These are phyloP conservation scores for Zymoseptoria passerinii DNA, from an alignment of 2,329 filamentous ascomycete genomes.

Conservation along the genomic window DNA sequence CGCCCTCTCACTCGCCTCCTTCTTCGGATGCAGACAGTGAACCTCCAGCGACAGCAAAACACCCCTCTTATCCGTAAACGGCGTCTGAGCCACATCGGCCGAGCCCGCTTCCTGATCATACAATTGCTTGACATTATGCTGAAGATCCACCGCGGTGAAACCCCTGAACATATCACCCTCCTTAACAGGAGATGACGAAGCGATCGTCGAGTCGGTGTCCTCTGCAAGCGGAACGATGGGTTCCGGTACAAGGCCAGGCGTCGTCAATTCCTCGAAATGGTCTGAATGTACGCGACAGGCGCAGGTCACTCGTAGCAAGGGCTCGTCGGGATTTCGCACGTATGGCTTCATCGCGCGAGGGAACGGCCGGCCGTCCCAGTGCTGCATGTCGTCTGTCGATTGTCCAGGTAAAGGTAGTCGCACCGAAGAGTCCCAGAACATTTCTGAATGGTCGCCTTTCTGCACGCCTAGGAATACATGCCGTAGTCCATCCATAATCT, in stretches of 20 bases:
- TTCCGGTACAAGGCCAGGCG: conserved; percentile 1
- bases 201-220: not conserved
- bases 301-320: conserved; percentile 23
- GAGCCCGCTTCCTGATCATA: conserved; percentile 20
- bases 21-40: conserved; percentile 15
- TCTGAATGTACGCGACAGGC: conserved; percentile 23
- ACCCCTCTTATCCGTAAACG: conserved; percentile 20
- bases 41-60: conserved; percentile 16
- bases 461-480: conserved; percentile 14
- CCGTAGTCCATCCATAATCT: conserved; percentile 25
- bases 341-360: not conserved
- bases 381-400: not conserved
- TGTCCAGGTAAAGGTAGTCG: not conserved
- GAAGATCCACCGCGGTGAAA: conserved; percentile 24
- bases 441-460: not conserved
- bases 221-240: not conserved
- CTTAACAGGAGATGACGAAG: conserved; percentile 7
- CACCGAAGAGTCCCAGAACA: not conserved
- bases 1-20: conserved; percentile 1
- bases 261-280: conserved; percentile 23
- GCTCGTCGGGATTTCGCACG: conserved; percentile 9
- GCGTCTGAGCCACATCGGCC: conserved; percentile 24
- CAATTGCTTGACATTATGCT: conserved; percentile 14
- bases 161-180: conserved; percentile 22
- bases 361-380: not conserved